Evolutionary conservation across 2,329 filamentous ascomycete species (phyloP), one percentile per base, ranked within the genome.

Genomic region (Aspergillus amoenus): DNA sequence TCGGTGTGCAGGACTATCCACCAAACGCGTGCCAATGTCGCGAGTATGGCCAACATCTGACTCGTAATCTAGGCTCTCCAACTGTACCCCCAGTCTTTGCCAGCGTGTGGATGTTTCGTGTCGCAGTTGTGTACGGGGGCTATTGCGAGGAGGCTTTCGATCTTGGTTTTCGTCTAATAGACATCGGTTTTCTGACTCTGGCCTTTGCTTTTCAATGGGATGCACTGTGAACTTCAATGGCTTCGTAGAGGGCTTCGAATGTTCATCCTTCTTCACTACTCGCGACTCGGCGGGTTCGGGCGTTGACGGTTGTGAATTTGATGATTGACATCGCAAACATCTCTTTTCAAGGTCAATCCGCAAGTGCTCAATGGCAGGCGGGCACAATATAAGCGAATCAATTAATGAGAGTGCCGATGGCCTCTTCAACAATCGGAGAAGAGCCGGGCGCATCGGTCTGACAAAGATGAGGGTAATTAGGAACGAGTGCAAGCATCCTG

Each of bases 401-500:
- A 76, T 69, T 49, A 75, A 65, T 57, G 70, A 71, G 59, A 77
- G 62, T 60, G 75, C 68, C 61, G 74, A 75, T 61, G 73, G 73
- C 66, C 73, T 73, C 70, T 71, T 74, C 70, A 76, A 64, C 56
- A 76, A 64, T 68, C 73, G 72, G 66, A 75, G 70, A 69, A 77
- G 69, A 68, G 73, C 75, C 68, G 73, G 70, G 65, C 75, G 73
- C 75, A 78, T 78, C 62, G 61, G 64, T 68, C 59, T 49, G 65
- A 17, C 57, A 58, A 54, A 58, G 58, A 61, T 53, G 55, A 56
- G 48, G 47, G 58, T 47, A 56, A 60, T 30, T 46, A 21, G 59
- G 39, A 37, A 44, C 18, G 51, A 40, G 50, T 47, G 55, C 66
- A 59, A 69, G 61, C 72, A 74, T 72, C 68, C 64, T 71, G 60